phyloP scores from a whole-genome alignment of 768 basidiomycete species.

The Lentinula lateritia region DNA sequence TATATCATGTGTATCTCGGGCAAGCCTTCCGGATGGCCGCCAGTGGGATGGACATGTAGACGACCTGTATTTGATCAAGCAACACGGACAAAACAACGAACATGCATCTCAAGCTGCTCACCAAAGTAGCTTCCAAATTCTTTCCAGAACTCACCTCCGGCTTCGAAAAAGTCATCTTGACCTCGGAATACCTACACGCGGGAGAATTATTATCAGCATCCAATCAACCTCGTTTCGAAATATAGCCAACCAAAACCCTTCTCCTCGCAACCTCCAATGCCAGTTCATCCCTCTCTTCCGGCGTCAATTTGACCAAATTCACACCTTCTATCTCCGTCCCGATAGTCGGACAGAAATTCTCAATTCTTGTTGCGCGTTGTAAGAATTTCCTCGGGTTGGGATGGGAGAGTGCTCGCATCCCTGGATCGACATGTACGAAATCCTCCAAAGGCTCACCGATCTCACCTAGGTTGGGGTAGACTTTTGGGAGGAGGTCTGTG shows the following conservation, averaged over 20 bases:
- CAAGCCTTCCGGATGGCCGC: conserved; percentile 45
- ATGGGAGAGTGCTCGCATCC: conserved; percentile 44
- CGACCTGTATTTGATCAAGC: conserved; percentile 11
- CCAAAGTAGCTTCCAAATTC: conserved; percentile 49
- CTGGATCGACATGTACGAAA: conserved; percentile 58
- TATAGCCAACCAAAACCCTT: conserved; percentile 7
- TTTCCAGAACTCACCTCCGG: conserved; percentile 37
- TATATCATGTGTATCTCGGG: conserved; percentile 61
- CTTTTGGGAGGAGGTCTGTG: conserved; percentile 41
- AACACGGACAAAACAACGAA: background rate
- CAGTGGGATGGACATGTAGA: conserved; percentile 58
- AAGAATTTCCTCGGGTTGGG: conserved; percentile 48
- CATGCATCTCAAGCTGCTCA: conserved; percentile 14
- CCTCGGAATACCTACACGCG: conserved; percentile 41
- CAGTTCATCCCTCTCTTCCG: conserved; percentile 42
- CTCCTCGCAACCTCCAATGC: conserved; percentile 35
- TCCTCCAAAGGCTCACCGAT: conserved; percentile 42
- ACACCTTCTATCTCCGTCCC: conserved; percentile 54
- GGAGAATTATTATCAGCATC: too few species aligned
- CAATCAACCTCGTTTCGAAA: too few species aligned
- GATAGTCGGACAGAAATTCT: conserved; percentile 47
- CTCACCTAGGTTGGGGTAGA: conserved; percentile 28
- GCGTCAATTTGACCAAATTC: conserved; percentile 39
- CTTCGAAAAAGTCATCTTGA: conserved; percentile 50
- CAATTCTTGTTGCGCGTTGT: conserved; percentile 31